phyloP scores from a whole-genome alignment of 2,329 filamentous ascomycete genomes.

The Ophiognomonia clavigignenti-juglandacearum region DNA sequence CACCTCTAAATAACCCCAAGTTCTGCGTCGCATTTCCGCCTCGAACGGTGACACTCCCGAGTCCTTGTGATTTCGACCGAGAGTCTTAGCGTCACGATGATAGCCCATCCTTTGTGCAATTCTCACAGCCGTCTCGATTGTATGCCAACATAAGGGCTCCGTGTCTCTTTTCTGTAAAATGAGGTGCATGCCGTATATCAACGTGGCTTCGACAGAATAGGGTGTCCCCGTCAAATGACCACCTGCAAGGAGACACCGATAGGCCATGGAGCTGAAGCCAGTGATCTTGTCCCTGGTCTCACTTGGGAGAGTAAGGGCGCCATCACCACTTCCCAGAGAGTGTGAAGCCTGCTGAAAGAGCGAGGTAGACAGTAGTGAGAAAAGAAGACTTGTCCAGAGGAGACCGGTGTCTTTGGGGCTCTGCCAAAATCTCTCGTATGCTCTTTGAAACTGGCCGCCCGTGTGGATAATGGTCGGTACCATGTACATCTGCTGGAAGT shows the following conservation, averaged over 20 bases:
- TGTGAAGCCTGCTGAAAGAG: conserved; percentile 30
- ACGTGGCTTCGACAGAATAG: conserved; percentile 43
- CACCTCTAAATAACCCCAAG: conserved; percentile 36
- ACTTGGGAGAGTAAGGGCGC: conserved; percentile 19
- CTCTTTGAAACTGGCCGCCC: conserved; percentile 41
- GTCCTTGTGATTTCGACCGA: conserved; percentile 25
- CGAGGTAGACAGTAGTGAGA: conserved; percentile 40
- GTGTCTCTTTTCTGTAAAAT: conserved; percentile 36
- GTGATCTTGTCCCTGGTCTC: conserved; percentile 19
- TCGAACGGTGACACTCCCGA: conserved; percentile 38
- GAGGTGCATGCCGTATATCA: conserved; percentile 40
- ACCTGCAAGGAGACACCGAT: conserved; percentile 43
- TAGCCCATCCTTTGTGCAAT: conserved; percentile 49
- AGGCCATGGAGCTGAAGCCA: conserved; percentile 31
- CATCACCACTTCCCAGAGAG: conserved; percentile 21
- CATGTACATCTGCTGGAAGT: conserved; percentile 35
- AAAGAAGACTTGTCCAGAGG: conserved; percentile 47
- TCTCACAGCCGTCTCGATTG: conserved; percentile 40
- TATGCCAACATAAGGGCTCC: conserved; percentile 39
- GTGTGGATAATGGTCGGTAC: conserved; percentile 34
- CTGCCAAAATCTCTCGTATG: conserved; percentile 44
- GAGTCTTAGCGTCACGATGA: conserved; percentile 40
- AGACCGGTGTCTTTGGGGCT: conserved; percentile 33
- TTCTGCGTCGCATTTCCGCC: conserved; percentile 45
- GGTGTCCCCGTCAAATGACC: conserved; percentile 40